Evolutionary conservation across 768 basidiomycete species (phyloP), one percentile per base, ranked within the genome.

Genomic region (Auricularia auricula-judae): DNA sequence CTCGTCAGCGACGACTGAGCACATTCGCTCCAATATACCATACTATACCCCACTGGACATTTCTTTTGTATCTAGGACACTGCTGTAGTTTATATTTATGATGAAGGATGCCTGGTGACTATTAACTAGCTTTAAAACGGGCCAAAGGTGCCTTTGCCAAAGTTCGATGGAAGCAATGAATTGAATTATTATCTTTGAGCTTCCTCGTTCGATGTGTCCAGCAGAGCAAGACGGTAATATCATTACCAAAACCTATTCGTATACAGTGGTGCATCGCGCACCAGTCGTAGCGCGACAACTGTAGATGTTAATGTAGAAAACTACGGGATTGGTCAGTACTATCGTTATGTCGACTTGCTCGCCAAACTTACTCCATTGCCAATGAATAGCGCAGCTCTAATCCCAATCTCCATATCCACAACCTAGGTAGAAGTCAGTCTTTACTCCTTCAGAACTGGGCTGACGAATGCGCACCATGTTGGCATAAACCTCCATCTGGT

Each of bases 401-500:
- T 77, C 12, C 80, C 87, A 51, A 88, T 80, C 67, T 85, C 76
- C 86, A 88, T 88, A 72, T 89, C 88, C 69, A 86, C 72, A 3
- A 83, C 80, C 72, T 86, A 84, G 74, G 39, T 85, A 63, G 75
- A 71, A 36, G 88, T 76, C 11, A 73, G 74, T 7, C 82, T 76
- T 84, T 84, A 84, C 18, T 68, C 71, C 65, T 76, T 65, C 72
- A 64, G 65, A n/a, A 56, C 35, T n/a, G 35, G 62, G 47, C 61
- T 63, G 66, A 66, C 36, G 44, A 87, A 70, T 18, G 76, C 80
- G 3, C 42, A 51, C 70, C 79, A 58, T 86, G 72, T 64, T 81
- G 77, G 0, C 47, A 18, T 18, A 51, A 18, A 14, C 18, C 21
- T 51, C 47, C 47, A 21, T 18, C 47, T 21, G 18, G 21, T 5